Evolutionary conservation across 1,139 yeast species (phyloP), one percentile per base, ranked within the genome.

Genomic region (Magnusiomyces fungicola): DNA sequence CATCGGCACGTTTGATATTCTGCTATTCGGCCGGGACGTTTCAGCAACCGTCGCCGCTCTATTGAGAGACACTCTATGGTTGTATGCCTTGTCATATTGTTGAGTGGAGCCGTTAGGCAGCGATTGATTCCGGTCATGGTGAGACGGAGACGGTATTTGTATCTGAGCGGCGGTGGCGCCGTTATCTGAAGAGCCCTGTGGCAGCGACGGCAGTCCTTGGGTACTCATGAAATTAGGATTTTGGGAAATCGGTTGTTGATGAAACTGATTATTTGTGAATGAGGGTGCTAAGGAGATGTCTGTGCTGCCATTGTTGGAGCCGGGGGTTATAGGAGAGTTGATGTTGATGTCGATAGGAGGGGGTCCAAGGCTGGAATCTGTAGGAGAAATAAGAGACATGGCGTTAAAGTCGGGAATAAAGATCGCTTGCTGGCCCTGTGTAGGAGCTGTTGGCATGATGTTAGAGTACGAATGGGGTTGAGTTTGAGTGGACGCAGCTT

Each of bases 41-140:
- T 41, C 49, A 21, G 46, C 32, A 21, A 54, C 53, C 2, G 65
- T 62, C 5, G 65, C 65, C 2, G 65, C 64, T 34, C 65, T 47
- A 9, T 55, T 56, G 3, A 62, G 65, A n/a, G 57, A 45, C 27
- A 40, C 43, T 41, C 50, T 40, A 29, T 42, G 34, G 24, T n/a
- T 44, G 36, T 48, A 46, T 18, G 52, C 39, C 27, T 43, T 46
- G 16, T 56, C 59, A 33, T 49, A 34, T 12, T 23, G 45, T 25
- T 41, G 49, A 12, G 53, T 38, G 2, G 61, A 38, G 3, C 55
- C 49, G 43, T 53, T 60, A 2, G 66, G 66, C 22, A 62, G 47
- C 3, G 66, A 62, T 39, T 60, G 61, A 45, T 62, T 62, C 25
- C 66, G 54, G 43, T 62, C 66, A 52, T 62, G 65, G 22, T 50